These are phyloP conservation scores for Selenicereus undatus DNA, from an alignment of 148 eudicot species.

Conservation along the genomic window DNA sequence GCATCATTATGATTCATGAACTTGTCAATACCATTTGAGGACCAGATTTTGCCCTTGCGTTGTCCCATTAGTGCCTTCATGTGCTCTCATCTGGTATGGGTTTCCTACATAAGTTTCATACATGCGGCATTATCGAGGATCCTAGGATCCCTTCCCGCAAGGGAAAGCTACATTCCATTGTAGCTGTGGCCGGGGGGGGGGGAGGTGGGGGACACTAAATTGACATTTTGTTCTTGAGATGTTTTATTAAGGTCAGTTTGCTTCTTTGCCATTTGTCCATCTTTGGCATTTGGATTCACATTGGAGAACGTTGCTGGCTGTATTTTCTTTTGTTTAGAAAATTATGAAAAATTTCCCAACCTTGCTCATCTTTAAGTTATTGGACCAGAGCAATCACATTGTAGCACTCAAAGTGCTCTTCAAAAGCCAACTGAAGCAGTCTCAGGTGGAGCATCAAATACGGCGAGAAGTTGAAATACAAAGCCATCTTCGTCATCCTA, in stretches of 20 bases:
- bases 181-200: too few species aligned
- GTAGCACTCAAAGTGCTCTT: conserved; percentile 89
- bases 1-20: not conserved
- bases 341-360: not conserved
- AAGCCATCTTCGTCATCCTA: conserved; percentile 94
- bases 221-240: not conserved
- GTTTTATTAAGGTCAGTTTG: not conserved
- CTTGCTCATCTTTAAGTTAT: conserved; percentile 3
- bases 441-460: conserved; percentile 97
- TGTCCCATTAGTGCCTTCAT: not conserved
- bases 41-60: not conserved
- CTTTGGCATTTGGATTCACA: not conserved
- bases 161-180: not conserved
- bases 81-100: not conserved
- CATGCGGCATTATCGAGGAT: not conserved
- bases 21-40: not conserved
- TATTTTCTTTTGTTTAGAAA: not conserved
- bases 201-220: not conserved
- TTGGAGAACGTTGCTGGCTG: not conserved
- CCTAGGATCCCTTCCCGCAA: not conserved
- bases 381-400: conserved; percentile 85
- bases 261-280: not conserved
- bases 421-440: conserved; percentile 84
- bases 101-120: not conserved
- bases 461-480: conserved; percentile 97